Conservation (phyloP, 2,329 filamentous ascomycete species). For the Monosporascus sp. region DNA sequence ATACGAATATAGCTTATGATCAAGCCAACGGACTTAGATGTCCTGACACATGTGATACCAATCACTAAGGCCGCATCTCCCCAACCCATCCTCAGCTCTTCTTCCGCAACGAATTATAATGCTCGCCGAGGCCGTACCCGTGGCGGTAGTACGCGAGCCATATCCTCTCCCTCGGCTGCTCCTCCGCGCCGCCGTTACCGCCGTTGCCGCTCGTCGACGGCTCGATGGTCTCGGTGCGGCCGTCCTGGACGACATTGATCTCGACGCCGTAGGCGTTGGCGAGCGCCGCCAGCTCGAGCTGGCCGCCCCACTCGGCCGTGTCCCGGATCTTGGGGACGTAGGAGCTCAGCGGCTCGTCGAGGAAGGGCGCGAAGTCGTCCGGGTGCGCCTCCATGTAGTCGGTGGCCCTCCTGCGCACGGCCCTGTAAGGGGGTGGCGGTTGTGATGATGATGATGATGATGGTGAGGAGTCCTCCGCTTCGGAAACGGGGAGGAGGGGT, state of each 20-base stretch:
- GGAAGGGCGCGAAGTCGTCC: slow-evolving; percentile 80
- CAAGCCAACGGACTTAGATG: too few relatives aligned
- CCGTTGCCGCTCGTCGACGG: slow-evolving; percentile 36
- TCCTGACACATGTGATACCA: too few relatives aligned
- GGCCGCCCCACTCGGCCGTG: slow-evolving; percentile 93
- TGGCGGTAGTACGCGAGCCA: slow-evolving; percentile 96
- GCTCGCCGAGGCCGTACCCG: slow-evolving; percentile 89
- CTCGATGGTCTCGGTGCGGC: slow-evolving; percentile 70
- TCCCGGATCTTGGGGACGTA: slow-evolving; percentile 75
- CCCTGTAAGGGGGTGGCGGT: slow-evolving; percentile 50
- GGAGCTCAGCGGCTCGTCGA: slow-evolving; percentile 70
- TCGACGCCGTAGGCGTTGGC: slow-evolving; percentile 73
- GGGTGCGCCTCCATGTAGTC: slow-evolving; percentile 68
- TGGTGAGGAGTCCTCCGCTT: slow-evolving; percentile 4
- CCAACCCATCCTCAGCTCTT: slow-evolving; percentile 12
- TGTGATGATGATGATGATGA: not conserved
- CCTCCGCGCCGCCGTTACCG: slow-evolving; percentile 27
- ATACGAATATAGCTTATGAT: too few relatives aligned
- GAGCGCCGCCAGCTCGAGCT: slow-evolving; percentile 82
- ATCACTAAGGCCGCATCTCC: too few relatives aligned
- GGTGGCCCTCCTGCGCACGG: slow-evolving; percentile 66
- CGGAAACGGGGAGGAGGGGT: slow-evolving; percentile 27
- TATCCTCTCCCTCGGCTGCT: slow-evolving; percentile 46
- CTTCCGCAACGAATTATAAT: slow-evolving; percentile 84
- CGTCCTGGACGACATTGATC: slow-evolving; percentile 83